phyloP scores from a whole-genome alignment of 768 basidiomycete species.

The Amanita exitialis region DNA sequence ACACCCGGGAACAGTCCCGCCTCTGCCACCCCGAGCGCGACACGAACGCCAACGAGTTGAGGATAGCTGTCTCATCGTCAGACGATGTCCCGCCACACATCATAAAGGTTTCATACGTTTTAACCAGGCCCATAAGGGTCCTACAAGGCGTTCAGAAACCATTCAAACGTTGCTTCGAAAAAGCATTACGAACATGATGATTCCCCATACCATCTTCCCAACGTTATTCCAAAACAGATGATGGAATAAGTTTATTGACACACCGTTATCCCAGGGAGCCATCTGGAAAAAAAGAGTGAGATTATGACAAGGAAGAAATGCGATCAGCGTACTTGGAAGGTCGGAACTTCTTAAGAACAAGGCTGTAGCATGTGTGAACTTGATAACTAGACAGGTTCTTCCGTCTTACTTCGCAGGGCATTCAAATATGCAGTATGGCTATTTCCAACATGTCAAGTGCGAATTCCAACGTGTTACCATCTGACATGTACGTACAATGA shows the following conservation, averaged over 20 bases:
- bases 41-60: background rate
- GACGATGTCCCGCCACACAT: background rate
- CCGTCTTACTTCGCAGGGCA: slow-evolving; percentile 54
- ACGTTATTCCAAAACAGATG: background rate
- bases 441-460: no score
- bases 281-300: slow-evolving; percentile 20
- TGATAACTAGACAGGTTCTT: background rate
- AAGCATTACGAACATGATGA: slow-evolving; percentile 36
- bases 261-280: slow-evolving; percentile 61
- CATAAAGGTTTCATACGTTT: slow-evolving; percentile 29
- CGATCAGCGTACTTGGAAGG: slow-evolving; percentile 40
- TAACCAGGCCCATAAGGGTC: slow-evolving; percentile 59
- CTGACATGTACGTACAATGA: slow-evolving; percentile 36
- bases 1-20: slow-evolving; percentile 69
- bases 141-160: slow-evolving; percentile 18
- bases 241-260: slow-evolving; percentile 10
- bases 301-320: background rate
- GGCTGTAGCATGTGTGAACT: slow-evolving; percentile 15
- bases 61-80: background rate
- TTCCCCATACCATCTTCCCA: slow-evolving; percentile 50
- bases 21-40: slow-evolving; percentile 42
- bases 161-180: background rate
- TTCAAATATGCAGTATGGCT: slow-evolving; percentile 55
- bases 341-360: slow-evolving; percentile 52
- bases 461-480: no score